A percentile compares a stretch with the other conserved stretches of the same genome.
These are phyloP conservation scores for Circinella umbellata DNA, from an alignment of 371 early-diverging fungal genomes.

Conservation along the genomic window DNA sequence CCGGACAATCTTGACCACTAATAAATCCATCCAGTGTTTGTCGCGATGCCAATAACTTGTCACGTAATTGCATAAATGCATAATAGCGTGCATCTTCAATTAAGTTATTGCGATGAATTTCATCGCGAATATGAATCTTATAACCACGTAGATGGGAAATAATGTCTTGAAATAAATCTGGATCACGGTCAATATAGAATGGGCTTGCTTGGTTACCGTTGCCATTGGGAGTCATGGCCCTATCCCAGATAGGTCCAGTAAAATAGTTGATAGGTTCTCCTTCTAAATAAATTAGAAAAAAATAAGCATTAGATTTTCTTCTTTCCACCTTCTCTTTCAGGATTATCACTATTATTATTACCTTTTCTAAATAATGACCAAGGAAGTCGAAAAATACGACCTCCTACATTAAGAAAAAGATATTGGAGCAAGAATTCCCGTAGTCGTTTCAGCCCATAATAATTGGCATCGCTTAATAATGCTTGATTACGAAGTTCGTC, in stretches of 20 bases:
- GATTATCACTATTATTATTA: background rate
- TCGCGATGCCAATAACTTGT: conserved; percentile 52
- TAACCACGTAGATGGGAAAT: conserved; percentile 67
- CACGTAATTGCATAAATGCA: conserved; percentile 54
- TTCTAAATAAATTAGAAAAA: conserved; percentile 19
- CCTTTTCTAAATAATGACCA: conserved; percentile 48
- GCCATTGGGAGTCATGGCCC: conserved; percentile 28
- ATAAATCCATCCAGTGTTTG: conserved; percentile 49
- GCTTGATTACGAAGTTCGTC: conserved; percentile 57
- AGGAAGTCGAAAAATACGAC: conserved; percentile 43
- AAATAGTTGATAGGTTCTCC: conserved; percentile 42
- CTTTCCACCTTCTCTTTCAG: background rate
- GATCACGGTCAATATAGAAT: conserved; percentile 60
- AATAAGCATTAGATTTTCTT: background rate
- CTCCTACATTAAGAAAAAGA: conserved; percentile 53
- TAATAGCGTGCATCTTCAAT: conserved; percentile 68
- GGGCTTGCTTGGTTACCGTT: conserved; percentile 40
- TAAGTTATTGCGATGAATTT: conserved; percentile 64
- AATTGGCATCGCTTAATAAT: conserved; percentile 55
- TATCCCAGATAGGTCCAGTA: conserved; percentile 48
- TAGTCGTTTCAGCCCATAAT: conserved; percentile 56
- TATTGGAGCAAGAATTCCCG: conserved; percentile 49
- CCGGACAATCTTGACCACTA: conserved; percentile 32
- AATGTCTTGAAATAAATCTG: conserved; percentile 66
- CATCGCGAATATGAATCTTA: conserved; percentile 60